A percentile compares a stretch with the other conserved stretches of the same genome.
Conservation (phyloP, 306 rosid species). For the Prinsepia uniflora region DNA sequence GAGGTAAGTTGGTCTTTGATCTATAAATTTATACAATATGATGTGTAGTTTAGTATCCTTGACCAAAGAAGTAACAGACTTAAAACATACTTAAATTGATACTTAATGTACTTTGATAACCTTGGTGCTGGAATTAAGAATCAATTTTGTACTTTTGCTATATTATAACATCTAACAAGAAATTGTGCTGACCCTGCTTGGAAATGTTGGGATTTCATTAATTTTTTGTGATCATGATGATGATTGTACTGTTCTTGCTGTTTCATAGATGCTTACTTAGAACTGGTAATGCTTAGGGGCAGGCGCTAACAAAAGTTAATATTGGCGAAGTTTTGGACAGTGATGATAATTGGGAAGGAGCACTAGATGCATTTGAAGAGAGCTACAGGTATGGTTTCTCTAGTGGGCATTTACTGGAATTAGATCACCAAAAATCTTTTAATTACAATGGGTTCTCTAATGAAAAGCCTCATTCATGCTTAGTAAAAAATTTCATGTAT, state of each 20-base stretch:
- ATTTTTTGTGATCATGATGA: conserved; percentile 5
- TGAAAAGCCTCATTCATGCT: conserved; percentile 14
- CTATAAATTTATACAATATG: conserved; percentile 11
- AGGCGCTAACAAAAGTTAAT: conserved; percentile 62
- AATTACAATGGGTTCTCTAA: conserved; percentile 9
- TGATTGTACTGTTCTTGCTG: conserved; percentile 14
- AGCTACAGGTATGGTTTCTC: conserved; percentile 61
- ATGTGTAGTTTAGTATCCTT: background rate
- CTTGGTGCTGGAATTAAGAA: background rate
- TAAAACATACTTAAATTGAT: background rate
- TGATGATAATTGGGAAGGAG: conserved; percentile 54
- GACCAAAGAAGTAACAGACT: background rate
- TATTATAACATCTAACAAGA: conserved; percentile 8
- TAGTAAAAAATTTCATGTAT: conserved; percentile 6
- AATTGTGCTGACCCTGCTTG: conserved; percentile 8
- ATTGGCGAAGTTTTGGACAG: conserved; percentile 80
- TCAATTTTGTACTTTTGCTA: too few relatives aligned
- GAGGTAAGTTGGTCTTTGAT: conserved; percentile 53
- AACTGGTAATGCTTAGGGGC: conserved; percentile 53
- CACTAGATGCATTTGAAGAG: conserved; percentile 64
- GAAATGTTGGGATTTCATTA: conserved; percentile 15
- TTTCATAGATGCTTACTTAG: conserved; percentile 30
- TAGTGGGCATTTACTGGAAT: conserved; percentile 14
- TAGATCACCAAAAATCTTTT: background rate
- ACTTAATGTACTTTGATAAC: background rate